Evolutionary conservation across 2,329 filamentous ascomycete species (phyloP).

Genomic region (Exophiala lecanii-corni): DNA sequence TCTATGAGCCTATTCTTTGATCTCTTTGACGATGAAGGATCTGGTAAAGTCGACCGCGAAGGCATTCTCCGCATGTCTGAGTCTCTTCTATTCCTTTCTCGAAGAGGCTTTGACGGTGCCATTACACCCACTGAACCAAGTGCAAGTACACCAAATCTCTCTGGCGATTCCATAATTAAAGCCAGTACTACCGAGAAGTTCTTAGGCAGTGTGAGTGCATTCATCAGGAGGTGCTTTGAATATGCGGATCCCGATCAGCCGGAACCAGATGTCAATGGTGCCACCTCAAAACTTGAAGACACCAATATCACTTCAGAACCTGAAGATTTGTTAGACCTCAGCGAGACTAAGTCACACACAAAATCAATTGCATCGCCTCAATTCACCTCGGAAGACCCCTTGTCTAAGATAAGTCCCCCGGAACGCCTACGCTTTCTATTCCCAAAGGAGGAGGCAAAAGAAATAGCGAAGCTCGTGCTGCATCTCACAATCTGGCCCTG

Average conservation of each 20-base stretch:
- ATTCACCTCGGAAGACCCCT: constrained; percentile 20
- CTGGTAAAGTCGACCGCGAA: constrained; percentile 89
- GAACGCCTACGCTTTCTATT: constrained; percentile 11
- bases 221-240: constrained; percentile 94
- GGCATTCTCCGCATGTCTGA: constrained; percentile 94
- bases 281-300: constrained; percentile 47
- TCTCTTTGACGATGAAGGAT: constrained; percentile 86
- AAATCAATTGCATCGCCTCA: constrained; percentile 23
- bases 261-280: constrained; percentile 59
- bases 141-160: constrained; percentile 36
- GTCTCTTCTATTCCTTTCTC: constrained; percentile 83
- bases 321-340: constrained; percentile 42
- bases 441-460: constrained; percentile 1
- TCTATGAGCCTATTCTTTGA: constrained; percentile 98
- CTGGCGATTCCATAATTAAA: constrained; percentile 29
- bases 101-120: constrained; percentile 75
- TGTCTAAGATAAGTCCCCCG: constrained; percentile 22
- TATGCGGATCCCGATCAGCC: constrained; percentile 76
- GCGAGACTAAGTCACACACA: constrained; percentile 33
- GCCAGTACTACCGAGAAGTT: constrained; percentile 78
- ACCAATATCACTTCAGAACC: constrained; percentile 7
- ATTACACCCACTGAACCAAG: constrained; percentile 62
- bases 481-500: constrained; percentile 78
- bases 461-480: constrained; percentile 37
- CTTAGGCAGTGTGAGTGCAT: constrained; percentile 86